Evolutionary conservation across 257 asterid species (phyloP).

Genomic region (Primulina eburnea): DNA sequence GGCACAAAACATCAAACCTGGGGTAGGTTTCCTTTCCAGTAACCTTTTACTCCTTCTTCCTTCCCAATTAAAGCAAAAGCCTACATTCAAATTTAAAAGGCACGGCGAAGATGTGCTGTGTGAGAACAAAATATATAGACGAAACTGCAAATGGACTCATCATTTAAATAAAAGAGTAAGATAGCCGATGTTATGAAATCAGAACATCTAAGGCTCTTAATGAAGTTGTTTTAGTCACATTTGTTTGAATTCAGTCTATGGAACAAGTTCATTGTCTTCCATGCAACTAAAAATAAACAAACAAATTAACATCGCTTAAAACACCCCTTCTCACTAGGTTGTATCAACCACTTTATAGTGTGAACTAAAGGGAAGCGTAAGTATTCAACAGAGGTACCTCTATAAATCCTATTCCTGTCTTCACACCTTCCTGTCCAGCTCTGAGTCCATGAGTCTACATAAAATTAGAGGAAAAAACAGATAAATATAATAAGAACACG

Average conservation of each 20-base stretch:
- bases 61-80: slow-evolving; percentile 72
- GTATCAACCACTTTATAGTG: neutral
- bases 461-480: slow-evolving; percentile 13
- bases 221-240: neutral
- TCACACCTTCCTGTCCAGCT: slow-evolving; percentile 70
- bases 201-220: slow-evolving; percentile 1
- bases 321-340: neutral
- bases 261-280: slow-evolving; percentile 10
- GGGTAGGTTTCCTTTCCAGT: slow-evolving; percentile 98
- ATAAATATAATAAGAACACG: neutral
- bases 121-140: neutral
- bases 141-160: neutral
- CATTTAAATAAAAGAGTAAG: neutral
- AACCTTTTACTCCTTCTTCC: slow-evolving; percentile 91
- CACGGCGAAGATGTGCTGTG: neutral
- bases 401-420: slow-evolving; percentile 71
- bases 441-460: slow-evolving; percentile 91
- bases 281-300: neutral
- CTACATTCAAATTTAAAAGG: slow-evolving; percentile 39
- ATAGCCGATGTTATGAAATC: neutral
- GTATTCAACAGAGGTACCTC: slow-evolving; percentile 48
- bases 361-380: neutral
- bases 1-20: slow-evolving; percentile 49
- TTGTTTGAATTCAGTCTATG: slow-evolving; percentile 10
- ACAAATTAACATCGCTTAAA: neutral